Base-by-base conservation (phyloP, 202 grass and related monocot species). In the Panicum virgatum region DNA sequence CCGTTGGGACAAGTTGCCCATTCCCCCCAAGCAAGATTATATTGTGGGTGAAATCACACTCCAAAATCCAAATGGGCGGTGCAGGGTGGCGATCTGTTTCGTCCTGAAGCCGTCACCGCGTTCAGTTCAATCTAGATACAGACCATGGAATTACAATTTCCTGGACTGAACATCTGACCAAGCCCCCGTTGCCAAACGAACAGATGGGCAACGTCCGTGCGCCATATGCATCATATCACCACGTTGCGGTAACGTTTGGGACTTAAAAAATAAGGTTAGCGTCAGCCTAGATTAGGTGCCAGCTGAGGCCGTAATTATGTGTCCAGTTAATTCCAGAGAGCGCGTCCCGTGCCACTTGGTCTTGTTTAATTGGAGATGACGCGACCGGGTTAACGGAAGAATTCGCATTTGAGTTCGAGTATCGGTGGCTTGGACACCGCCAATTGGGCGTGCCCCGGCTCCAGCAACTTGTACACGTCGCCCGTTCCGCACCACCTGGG, bases 1-100 rank as follows among this genome's bases (percentile, higher is more conserved):
- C 50, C 53, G 32, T 37, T 12, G 26, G 18, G 45, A 26, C 18
- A 43, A 22, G 26, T 14, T 43, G 67, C 47, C 69, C 29, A n/a
- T 75, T 80, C 27, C 50, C 50, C 16, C 74, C 69, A 80, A 74
- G 77, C 77, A 59, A 50, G 15, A 19, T 63, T 57, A 9, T 3
- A 19, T 63, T 57, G 9, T 3, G 53, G 53, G 53, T 25, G 53
- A 57, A 6, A 3, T 22, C 22, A 56, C 3, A 57, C 53, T 11
- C 9, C n/a, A 56, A 56, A 56, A 20, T 10, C 9, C 20, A 57
- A 57, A 63, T 77, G 54, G 72, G 29, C 45, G 27, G 73, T 37
- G 80, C 70, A 71, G 14, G 16, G 36, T 38, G 1, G 57, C 22
- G 50, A 16, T 10, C 44, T 12, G 20, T 47, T 25, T 29, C 23